These are phyloP conservation scores for Strigomonas culicis DNA, from an alignment of 208 protist genomes.

Conservation along the genomic window DNA sequence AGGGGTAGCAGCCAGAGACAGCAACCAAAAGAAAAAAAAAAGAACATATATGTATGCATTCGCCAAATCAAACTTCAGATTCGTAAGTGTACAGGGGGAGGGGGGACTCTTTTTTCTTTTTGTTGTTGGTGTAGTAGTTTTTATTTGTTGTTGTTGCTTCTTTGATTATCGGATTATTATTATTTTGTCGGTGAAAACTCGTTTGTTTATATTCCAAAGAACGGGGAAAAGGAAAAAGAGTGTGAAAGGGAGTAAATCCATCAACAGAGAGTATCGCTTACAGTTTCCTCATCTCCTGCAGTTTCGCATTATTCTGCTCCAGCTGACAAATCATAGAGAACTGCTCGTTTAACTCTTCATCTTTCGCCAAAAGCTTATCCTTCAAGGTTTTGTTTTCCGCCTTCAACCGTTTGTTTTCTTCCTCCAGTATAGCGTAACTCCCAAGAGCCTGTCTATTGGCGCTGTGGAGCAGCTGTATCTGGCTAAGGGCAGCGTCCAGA, in stretches of 20 bases:
- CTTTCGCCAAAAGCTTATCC: too few species aligned
- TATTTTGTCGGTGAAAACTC: neutral
- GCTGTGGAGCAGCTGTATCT: conserved; percentile 60
- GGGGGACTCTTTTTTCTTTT: too few species aligned
- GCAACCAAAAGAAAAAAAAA: conserved; percentile 4
- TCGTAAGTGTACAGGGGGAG: too few species aligned
- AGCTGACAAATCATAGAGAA: conserved; percentile 47
- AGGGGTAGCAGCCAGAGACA: too few species aligned
- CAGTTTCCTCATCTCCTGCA: neutral
- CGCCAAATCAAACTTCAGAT: too few species aligned
- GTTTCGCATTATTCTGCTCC: conserved; percentile 21
- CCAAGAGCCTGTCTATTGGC: conserved; percentile 36
- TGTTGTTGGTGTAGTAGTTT: too few species aligned
- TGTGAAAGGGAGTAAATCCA: neutral
- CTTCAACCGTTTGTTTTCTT: conserved; percentile 35
- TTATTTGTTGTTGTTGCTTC: neutral
- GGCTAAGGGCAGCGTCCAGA: conserved; percentile 42
- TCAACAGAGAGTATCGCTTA: neutral
- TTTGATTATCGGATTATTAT: neutral
- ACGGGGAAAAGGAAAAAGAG: conserved; percentile 1
- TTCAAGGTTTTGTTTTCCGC: conserved; percentile 22
- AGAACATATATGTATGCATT: too few species aligned
- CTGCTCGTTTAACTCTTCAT: conserved; percentile 38
- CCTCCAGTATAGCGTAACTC: conserved; percentile 42
- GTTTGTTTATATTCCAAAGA: neutral